Conservation (phyloP, 768 basidiomycete species). For the Leccinum rimulosum region DNA sequence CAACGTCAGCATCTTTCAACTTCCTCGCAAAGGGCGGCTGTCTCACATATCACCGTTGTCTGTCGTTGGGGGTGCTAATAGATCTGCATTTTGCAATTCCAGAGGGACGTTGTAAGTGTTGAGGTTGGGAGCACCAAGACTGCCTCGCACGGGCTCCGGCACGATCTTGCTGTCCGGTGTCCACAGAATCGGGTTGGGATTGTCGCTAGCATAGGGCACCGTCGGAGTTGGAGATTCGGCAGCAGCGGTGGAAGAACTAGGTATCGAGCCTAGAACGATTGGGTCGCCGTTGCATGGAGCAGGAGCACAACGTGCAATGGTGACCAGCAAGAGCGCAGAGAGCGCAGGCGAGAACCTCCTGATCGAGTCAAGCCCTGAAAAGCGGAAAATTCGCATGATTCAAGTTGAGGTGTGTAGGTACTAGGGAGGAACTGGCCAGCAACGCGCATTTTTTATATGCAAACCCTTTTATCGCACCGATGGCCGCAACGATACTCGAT, state of each 20-base stretch:
- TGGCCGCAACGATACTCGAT: not conserved
- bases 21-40: not conserved
- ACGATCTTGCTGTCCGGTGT: slow-evolving; percentile 16
- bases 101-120: slow-evolving; percentile 55
- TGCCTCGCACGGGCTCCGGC: slow-evolving; percentile 42
- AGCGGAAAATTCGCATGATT: not conserved
- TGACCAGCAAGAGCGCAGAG: slow-evolving; percentile 2
- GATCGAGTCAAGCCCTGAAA: slow-evolving; percentile 4
- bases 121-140: slow-evolving; percentile 44
- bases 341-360: not conserved
- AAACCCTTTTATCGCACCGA: not conserved
- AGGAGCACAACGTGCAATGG: slow-evolving; percentile 5
- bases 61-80: slow-evolving; percentile 56
- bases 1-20: not conserved
- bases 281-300: not conserved
- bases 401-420: not conserved
- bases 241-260: slow-evolving; percentile 14
- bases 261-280: not conserved
- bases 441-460: not conserved
- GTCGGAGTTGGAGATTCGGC: slow-evolving; percentile 37
- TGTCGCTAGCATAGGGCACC: slow-evolving; percentile 37
- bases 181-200: slow-evolving; percentile 46
- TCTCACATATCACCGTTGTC: slow-evolving; percentile 50
- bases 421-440: not conserved
- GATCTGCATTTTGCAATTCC: slow-evolving; percentile 55